Conservation (phyloP, 208 protist genomes). For the Leishmania aethiopica region DNA sequence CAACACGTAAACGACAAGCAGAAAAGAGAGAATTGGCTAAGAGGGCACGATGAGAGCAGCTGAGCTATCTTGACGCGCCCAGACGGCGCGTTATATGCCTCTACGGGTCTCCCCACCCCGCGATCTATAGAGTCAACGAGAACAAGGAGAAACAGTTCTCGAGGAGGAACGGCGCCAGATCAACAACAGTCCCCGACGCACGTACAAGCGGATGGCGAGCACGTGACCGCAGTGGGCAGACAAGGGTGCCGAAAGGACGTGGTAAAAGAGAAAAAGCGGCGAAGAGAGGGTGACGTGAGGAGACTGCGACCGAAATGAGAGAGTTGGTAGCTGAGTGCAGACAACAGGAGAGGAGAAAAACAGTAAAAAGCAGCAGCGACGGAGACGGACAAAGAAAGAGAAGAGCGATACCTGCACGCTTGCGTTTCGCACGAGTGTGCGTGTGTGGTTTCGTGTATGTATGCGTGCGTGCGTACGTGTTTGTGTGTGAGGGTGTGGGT, state of each 20-base stretch:
- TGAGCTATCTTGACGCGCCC: not conserved
- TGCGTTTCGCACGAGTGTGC: not conserved
- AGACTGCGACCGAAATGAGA: not conserved
- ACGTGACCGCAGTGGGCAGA: not conserved
- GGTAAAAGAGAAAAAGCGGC: not conserved
- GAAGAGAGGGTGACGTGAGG: not conserved
- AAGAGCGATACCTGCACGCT: not conserved
- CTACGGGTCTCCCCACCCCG: not conserved
- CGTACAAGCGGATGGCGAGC: not conserved
- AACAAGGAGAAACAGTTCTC: not conserved
- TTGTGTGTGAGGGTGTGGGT: not conserved
- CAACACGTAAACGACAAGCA: constrained; percentile 1
- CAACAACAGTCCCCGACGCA: not conserved
- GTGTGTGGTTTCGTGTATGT: not conserved
- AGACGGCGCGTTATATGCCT: not conserved
- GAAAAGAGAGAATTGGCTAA: not conserved
- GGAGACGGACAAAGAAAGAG: not conserved
- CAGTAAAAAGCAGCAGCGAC: not conserved
- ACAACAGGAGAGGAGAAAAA: not conserved
- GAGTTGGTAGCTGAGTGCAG: not conserved
- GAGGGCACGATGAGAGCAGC: constrained; percentile 8
- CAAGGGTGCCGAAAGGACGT: not conserved
- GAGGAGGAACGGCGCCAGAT: not conserved
- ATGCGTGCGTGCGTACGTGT: not conserved
- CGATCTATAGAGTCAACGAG: constrained; percentile 6